Base-by-base conservation (phyloP, 2,329 filamentous ascomycete species). In the Dactylellina leptospora region DNA sequence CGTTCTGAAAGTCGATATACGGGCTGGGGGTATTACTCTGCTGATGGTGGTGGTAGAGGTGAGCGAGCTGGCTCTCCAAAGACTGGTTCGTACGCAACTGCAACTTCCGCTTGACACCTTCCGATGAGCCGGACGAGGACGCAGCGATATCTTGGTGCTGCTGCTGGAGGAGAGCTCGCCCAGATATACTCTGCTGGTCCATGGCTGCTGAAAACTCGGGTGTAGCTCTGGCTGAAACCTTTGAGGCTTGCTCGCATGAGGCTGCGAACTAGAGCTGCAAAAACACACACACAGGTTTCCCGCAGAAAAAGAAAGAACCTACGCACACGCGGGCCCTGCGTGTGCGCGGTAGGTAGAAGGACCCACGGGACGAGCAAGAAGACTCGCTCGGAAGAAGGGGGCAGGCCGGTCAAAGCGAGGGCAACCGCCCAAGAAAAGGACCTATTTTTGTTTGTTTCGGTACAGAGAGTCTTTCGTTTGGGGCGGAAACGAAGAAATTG, bases 1-100 rank as follows among this genome's bases (percentile, higher is more conserved):
- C 58, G 25, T 71, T 71, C 16, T 71, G 66, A 18, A 71, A 71
- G 45, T 71, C 66, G 59, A 71, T 54, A 25, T 63, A 71, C 1
- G 66, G 66, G 16, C 58, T 59, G 51, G 45, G 42, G 13, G 44
- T 13, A 42, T 53, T 63, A 27, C 58, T 38, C 44, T 63, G 50
- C 45, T 71, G 66, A 30, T 71, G 66, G 42, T 71, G 66, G 13
- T 71, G 66, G 38, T 63, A 71, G 11, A 71, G 9, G 18, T 63
- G 66, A 23, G 66, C 44, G 48, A 71, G 27, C 45, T 71, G 66
- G 51, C 38, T 54, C 44, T 71, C 56, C 5, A 71, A 58, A 9
- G 66, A 71, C 44, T 62, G 58, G 25, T 40, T 56, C 6, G 51
- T 53, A 20, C 44, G 25, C 56, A 61, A 22, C 22, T 70, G 64